Base-by-base conservation (phyloP, 2,329 filamentous ascomycete species). In the Diaporthe sp. region DNA sequence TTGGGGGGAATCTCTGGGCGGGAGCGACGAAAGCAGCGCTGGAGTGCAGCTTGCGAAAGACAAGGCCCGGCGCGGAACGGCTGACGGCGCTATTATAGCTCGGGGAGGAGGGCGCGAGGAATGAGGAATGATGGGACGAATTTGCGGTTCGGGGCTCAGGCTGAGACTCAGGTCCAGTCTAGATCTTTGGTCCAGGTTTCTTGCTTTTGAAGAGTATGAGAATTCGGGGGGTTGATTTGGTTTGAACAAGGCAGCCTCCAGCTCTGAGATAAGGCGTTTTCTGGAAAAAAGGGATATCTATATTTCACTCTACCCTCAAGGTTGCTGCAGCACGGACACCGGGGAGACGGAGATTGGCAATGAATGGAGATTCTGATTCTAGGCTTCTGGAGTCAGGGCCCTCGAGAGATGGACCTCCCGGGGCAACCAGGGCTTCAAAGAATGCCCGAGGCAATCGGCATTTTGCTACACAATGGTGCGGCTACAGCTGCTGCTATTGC, bases 81-180 rank as follows among this genome's bases (percentile, higher is more conserved):
- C 67, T 57, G 67, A 70, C 54, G 67, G 50, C 38, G 67, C 67
- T 68, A 68, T 68, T 54, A 54, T 68, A 68, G 64, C 64, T 68
- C 64, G 64, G 64, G 57, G 33, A 30, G 52, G 47, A 54, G n/a
- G 30, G 64, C n/a, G 42, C 64, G 64, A 68, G 47, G 33, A 68
- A 28, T 54, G n/a, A 52, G 45, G 30, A 33, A 28, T 52, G 42
- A 52, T 52, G 61, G 30, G 64, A 40, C 40, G 64, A 38, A 19
- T 38, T 38, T 28, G 17, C n/a, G n/a, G n/a, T n/a, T n/a, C n/a
- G n/a, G n/a, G 45, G 9, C 35, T 33, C 30, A 64, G 40, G 33
- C 35, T 57, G 25, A 30, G 52, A 15, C 28, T 58, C 17, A 7
- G 19, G 33, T 25, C 22, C 35, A 28, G 57, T 33, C 9, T 4